These are phyloP conservation scores for Arachnopeziza araneosa DNA, from an alignment of 2,329 filamentous ascomycete genomes.

Conservation along the genomic window DNA sequence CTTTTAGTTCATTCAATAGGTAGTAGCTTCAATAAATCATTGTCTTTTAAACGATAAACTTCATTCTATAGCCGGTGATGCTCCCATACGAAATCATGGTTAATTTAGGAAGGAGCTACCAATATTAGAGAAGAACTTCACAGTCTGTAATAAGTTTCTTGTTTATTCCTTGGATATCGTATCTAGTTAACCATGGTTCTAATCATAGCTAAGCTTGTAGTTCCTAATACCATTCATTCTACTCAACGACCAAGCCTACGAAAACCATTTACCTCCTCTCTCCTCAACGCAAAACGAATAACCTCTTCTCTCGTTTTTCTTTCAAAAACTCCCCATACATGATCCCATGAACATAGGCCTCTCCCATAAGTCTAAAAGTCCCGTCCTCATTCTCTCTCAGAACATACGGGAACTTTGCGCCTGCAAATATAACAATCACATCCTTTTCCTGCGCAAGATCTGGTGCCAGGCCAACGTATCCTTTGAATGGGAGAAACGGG, in stretches of 20 bases:
- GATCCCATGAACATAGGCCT: slow-evolving; percentile 10
- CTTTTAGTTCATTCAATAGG: too few relatives aligned
- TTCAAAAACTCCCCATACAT: slow-evolving; percentile 2
- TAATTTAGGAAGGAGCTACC: too few relatives aligned
- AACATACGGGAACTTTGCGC: slow-evolving; percentile 2
- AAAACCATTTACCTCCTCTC: too few relatives aligned
- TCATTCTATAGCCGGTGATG: too few relatives aligned
- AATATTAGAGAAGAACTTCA: too few relatives aligned
- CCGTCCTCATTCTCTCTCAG: background rate
- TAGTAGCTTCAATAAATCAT: too few relatives aligned
- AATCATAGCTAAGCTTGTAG: too few relatives aligned
- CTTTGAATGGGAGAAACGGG: background rate
- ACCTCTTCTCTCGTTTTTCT: background rate
- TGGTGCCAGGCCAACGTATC: background rate
- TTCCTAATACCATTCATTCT: background rate
- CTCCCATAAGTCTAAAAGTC: background rate
- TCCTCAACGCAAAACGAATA: background rate
- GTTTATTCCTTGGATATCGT: too few relatives aligned
- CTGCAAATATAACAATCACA: background rate
- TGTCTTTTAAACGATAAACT: too few relatives aligned
- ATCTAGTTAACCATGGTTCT: too few relatives aligned
- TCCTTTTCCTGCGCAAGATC: background rate
- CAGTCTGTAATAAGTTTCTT: too few relatives aligned
- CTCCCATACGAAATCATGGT: too few relatives aligned
- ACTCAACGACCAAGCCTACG: background rate